Percentiles rank a stretch among this genome's conserved stretches.
phyloP scores from a whole-genome alignment of 2,329 filamentous ascomycete species.

The Ascochyta pisi region DNA sequence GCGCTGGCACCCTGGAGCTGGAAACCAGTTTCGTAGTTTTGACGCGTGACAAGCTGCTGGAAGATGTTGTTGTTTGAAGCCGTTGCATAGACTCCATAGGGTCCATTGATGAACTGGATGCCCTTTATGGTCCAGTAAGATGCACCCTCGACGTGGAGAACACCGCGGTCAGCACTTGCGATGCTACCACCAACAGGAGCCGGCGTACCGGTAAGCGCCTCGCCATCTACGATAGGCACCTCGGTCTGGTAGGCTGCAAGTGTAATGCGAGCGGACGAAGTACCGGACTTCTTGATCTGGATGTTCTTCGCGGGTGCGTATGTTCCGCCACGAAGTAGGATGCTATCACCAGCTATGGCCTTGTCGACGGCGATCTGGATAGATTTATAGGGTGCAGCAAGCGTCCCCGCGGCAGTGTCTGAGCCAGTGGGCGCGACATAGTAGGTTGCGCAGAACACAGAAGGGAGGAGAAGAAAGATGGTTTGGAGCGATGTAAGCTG shows the following conservation, averaged over 20 bases:
- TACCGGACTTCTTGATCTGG: slow-evolving; percentile 54
- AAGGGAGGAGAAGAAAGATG: slow-evolving; percentile 19
- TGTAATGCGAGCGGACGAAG: slow-evolving; percentile 50
- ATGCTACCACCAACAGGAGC: slow-evolving; percentile 51
- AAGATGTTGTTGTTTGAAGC: slow-evolving; percentile 48
- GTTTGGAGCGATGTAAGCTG: slow-evolving; percentile 20
- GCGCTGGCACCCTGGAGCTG: slow-evolving; percentile 45
- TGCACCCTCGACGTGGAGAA: slow-evolving; percentile 56
- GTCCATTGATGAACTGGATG: slow-evolving; percentile 48
- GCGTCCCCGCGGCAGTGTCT: slow-evolving; percentile 49
- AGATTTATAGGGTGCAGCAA: slow-evolving; percentile 53
- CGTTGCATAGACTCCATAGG: slow-evolving; percentile 49
- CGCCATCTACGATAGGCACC: slow-evolving; percentile 57
- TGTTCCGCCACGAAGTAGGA: slow-evolving; percentile 55
- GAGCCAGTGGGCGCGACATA: slow-evolving; percentile 56
- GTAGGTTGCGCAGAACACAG: slow-evolving; percentile 42
- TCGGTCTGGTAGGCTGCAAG: slow-evolving; percentile 54
- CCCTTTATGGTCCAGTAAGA: slow-evolving; percentile 58
- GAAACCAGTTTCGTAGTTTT: slow-evolving; percentile 52
- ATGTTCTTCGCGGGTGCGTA: slow-evolving; percentile 58
- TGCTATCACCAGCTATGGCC: slow-evolving; percentile 56
- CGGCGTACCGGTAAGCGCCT: slow-evolving; percentile 51
- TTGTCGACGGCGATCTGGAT: slow-evolving; percentile 57
- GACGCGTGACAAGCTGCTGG: slow-evolving; percentile 47
- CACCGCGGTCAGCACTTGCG: slow-evolving; percentile 53